These are phyloP conservation scores for Penicillium turbatum DNA, from an alignment of 495 filamentous ascomycete species.

Conservation along the genomic window DNA sequence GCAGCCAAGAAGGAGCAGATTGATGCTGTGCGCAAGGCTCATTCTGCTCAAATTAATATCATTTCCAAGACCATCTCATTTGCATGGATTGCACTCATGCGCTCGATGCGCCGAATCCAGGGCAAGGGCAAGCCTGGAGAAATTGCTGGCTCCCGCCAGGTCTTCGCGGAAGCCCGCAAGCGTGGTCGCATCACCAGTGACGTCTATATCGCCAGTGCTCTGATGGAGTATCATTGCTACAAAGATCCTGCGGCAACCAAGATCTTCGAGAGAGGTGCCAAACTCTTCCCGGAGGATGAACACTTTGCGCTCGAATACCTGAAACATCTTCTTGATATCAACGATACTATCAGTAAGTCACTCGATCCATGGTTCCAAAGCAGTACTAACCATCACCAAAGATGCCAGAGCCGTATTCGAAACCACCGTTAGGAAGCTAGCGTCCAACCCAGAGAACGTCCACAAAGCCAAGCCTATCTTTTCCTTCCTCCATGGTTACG, in stretches of 20 bases:
- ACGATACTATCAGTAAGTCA: conserved; percentile 86
- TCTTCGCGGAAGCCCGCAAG: conserved; percentile 82
- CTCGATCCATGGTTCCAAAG: neutral
- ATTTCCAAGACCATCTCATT: conserved; percentile 78
- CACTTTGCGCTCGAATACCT: conserved; percentile 88
- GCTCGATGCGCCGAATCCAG: conserved; percentile 88
- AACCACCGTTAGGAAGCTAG: conserved; percentile 75
- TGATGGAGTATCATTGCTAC: conserved; percentile 93
- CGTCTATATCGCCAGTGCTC: conserved; percentile 85
- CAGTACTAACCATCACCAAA: conserved; percentile 37
- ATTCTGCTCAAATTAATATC: conserved; percentile 63
- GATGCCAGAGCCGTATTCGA: conserved; percentile 94
- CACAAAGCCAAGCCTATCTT: conserved; percentile 80
- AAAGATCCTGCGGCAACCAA: conserved; percentile 85
- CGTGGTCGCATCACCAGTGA: conserved; percentile 84
- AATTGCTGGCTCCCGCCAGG: conserved; percentile 71
- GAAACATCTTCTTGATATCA: conserved; percentile 85
- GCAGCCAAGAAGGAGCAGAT: conserved; percentile 60
- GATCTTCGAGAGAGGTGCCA: conserved; percentile 92
- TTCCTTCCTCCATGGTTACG: conserved; percentile 86
- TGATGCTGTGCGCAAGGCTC: conserved; percentile 64
- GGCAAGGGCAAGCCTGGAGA: conserved; percentile 76
- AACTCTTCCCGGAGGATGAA: conserved; percentile 88
- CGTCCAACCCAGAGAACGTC: conserved; percentile 63
- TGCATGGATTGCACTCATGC: conserved; percentile 90